Base-by-base conservation (phyloP, 495 filamentous ascomycete species). In the Aspergillus biplanus region DNA sequence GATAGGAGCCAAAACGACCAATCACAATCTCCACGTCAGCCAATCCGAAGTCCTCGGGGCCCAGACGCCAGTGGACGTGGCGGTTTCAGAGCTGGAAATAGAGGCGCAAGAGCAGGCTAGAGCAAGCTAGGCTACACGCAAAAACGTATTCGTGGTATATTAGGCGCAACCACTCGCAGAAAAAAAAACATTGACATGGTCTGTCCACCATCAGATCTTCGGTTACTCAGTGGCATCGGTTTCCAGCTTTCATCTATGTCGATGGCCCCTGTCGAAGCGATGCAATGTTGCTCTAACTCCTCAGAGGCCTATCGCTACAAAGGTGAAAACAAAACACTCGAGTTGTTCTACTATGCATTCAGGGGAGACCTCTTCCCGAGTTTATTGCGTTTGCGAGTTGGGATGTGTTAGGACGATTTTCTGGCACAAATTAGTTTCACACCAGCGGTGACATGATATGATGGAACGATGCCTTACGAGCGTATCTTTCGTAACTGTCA, bases 41-140 rank as follows among this genome's bases (percentile, higher is more conserved):
- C 83, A 16, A 85, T 90, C 59, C 86, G 92, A 35, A 75, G 77
- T 67, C 92, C 92, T 21, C 82, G 86, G 62, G 90, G 89, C 3
- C 92, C 92, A 8, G 91, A 96, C 73, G 80, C 80, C 32, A 91
- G 83, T 69, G 91, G 89, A 59, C 84, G 87, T 72, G 89, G 88
- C 48, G 91, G 91, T 1, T 92, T 91, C 70, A 87, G 85, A 65
- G 86, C 87, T 60, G 78, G 74, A 39, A 73, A 74, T 44, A 75
- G 86, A 63, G 87, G 86, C 46, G 76, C 73, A 12, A 73, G 73
- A 67, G 67, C 65, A 61, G 64, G 67, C 59, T 78, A 27, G 21
- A 27, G n/a, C n/a, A n/a, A n/a, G 21, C 21, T 27, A 76, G 66
- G 61, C 18, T 73, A 73, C 60, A 55, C 50, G 16, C 27, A 52